Percentiles rank a stretch among this genome's conserved stretches.
phyloP scores from a whole-genome alignment of 108 stramenopile species.

The Cyclotella baltica region DNA sequence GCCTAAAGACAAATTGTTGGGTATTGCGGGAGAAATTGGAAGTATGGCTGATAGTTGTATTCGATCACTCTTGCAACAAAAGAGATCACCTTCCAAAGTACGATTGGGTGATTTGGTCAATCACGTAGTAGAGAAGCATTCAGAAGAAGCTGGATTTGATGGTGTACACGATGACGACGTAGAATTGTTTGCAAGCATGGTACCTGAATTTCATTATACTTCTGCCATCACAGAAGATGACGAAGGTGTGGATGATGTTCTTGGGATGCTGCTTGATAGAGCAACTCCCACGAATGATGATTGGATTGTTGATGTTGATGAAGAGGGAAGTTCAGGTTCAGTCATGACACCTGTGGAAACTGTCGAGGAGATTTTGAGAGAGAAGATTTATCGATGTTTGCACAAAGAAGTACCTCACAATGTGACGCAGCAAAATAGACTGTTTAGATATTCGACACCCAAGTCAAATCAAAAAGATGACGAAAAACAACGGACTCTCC shows the following conservation, averaged over 20 bases:
- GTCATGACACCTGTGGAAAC: constrained; percentile 69
- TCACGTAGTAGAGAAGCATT: constrained; percentile 30
- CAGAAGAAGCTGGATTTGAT: constrained; percentile 46
- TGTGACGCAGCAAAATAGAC: constrained; percentile 59
- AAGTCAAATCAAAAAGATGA: constrained; percentile 45
- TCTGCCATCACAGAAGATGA: constrained; percentile 71
- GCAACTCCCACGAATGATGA: constrained; percentile 68
- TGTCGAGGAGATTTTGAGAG: constrained; percentile 89
- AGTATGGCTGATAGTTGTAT: constrained; percentile 73
- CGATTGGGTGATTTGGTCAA: constrained; percentile 42
- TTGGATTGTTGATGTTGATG: constrained; percentile 72
- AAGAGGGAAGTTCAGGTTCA: constrained; percentile 46
- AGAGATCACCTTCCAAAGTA: constrained; percentile 31
- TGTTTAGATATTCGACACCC: constrained; percentile 34
- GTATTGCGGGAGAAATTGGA: constrained; percentile 78
- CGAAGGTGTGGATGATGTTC: constrained; percentile 84
- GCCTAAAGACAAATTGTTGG: constrained; percentile 82
- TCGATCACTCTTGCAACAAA: constrained; percentile 39
- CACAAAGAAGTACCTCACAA: constrained; percentile 86
- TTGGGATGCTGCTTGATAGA: constrained; percentile 67
- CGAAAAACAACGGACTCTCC: constrained; percentile 31
- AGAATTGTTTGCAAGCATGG: constrained; percentile 50
- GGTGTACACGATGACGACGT: constrained; percentile 45
- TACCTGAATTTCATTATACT: constrained; percentile 73
- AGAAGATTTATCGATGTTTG: constrained; percentile 86